phyloP scores from a whole-genome alignment of 116 monocot genomes.

The Cymodocea nodosa region DNA sequence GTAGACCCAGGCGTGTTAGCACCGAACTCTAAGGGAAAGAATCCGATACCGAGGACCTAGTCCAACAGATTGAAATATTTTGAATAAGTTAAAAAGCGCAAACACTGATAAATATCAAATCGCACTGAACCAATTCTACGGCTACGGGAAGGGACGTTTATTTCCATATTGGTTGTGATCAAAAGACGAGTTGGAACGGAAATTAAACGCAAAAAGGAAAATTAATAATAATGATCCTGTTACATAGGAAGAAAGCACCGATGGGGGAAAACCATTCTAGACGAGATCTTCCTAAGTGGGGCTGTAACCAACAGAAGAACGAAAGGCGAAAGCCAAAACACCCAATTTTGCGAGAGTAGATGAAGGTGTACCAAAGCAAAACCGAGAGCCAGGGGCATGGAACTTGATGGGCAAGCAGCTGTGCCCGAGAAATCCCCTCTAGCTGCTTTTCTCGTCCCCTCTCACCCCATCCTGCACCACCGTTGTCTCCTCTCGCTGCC shows the following conservation, averaged over 20 bases:
- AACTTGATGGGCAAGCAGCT: constrained; percentile 3
- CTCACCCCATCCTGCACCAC: constrained; percentile 8
- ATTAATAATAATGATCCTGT: too few species aligned
- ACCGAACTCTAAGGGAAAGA: neutral
- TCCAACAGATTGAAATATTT: neutral
- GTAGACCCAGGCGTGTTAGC: neutral
- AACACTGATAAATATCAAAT: neutral
- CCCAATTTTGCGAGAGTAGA: neutral
- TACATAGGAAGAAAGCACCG: too few species aligned
- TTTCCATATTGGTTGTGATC: neutral
- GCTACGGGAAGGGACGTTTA: neutral
- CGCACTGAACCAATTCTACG: neutral
- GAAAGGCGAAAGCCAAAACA: too few species aligned
- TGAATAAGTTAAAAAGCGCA: neutral
- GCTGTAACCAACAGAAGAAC: too few species aligned
- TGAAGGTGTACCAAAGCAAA: neutral
- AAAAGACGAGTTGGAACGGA: neutral
- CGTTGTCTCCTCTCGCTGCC: neutral
- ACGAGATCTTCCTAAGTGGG: too few species aligned
- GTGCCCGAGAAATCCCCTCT: neutral
- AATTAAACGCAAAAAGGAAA: neutral
- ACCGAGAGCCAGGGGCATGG: too few species aligned
- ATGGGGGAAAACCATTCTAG: too few species aligned
- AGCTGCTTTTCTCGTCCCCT: constrained; percentile 7
- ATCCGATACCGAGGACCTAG: neutral